A percentile compares a stretch with the other conserved stretches of the same genome.
Evolutionary conservation across 306 rosid genomes (phyloP).

Genomic region (Begonia peltatifolia): DNA sequence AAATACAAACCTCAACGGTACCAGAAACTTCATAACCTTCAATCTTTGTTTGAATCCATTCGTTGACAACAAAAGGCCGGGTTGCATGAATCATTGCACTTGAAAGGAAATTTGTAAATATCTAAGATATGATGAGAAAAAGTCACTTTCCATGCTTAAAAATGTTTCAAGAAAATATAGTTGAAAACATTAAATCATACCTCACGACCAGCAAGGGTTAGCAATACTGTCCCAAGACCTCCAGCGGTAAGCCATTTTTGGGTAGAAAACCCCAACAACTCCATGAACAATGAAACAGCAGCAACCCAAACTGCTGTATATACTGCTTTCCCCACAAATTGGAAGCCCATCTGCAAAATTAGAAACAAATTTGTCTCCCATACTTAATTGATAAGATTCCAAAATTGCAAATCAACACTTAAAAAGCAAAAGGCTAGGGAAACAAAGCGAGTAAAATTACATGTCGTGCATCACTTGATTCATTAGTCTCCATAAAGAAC

Average conservation of each 20-base stretch:
- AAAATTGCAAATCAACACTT: no score
- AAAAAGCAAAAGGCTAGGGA: not conserved
- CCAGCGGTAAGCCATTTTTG: constrained; percentile 97
- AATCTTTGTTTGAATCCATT: constrained; percentile 92
- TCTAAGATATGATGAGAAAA: constrained; percentile 29
- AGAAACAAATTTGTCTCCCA: not conserved
- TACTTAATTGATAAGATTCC: no score
- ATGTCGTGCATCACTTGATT: constrained; percentile 60
- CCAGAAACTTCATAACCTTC: constrained; percentile 98
- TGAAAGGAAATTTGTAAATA: constrained; percentile 93
- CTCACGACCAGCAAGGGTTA: constrained; percentile 98
- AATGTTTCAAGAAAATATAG: constrained; percentile 9
- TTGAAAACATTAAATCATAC: constrained; percentile 21
- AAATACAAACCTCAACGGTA: constrained; percentile 71
- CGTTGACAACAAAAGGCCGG: constrained; percentile 84
- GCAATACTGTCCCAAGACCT: constrained; percentile 94
- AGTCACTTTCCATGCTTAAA: not conserved
- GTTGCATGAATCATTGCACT: constrained; percentile 94
- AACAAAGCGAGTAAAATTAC: constrained; percentile 13
- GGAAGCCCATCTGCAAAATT: constrained; percentile 81
- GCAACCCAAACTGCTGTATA: constrained; percentile 96
- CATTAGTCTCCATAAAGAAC: constrained; percentile 42
- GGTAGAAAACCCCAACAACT: constrained; percentile 88
- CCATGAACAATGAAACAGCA: constrained; percentile 87
- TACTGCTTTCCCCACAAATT: constrained; percentile 81